Base-by-base conservation (phyloP, 345 rosid genomes). In the Excoecaria cochinchinensis region DNA sequence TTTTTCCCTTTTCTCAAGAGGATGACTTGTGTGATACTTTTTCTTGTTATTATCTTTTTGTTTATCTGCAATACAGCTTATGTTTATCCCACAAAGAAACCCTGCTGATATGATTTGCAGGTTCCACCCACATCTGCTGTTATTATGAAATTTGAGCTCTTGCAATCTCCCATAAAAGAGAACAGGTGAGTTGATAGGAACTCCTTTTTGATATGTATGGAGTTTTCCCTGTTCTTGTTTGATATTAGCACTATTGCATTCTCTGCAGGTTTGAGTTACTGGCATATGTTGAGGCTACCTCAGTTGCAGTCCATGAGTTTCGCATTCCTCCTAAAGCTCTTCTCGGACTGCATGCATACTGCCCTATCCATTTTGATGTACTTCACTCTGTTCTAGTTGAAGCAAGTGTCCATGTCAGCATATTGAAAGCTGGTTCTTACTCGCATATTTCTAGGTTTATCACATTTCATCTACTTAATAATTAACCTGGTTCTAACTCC, bases 281-380 rank as follows among this genome's bases (percentile, higher is more conserved):
- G 78, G 85, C 87, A 82, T 82, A 82, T 69, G 68, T 88, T 63
- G 88, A 91, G 77, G 74, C 88, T 83, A 80, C 82, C 74, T 82
- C 90, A 73, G 90, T 90, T 68, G 82, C 98, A 3, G 77, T 93
- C 74, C 99, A 93, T 74, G 96, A 95, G 82, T 95, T 93, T 59
- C 86, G 97, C 15, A 87, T 95, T 82, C 98, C 98, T 73, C 88
- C 96, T 44, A 93, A 90, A 84, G 97, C 99, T 75, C 97, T 95
- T 77, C 78, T 88, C 21, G 98, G 98, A 74, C 79, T 93, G 88
- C 98, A 93, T 86, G 91, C 97, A 24, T 95, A 93, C 77, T 93
- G 94, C 83, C 98, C 97, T 71, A 90, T 95, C 71, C 90, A 93
- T 81, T 93, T 93, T 82, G 99, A 93, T 84, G 79, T 87, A 53